Percentiles rank a stretch among this genome's conserved stretches.
Conservation (phyloP, 1,284 basidiomycete species). For the Filobasidium uniguttulatum region DNA sequence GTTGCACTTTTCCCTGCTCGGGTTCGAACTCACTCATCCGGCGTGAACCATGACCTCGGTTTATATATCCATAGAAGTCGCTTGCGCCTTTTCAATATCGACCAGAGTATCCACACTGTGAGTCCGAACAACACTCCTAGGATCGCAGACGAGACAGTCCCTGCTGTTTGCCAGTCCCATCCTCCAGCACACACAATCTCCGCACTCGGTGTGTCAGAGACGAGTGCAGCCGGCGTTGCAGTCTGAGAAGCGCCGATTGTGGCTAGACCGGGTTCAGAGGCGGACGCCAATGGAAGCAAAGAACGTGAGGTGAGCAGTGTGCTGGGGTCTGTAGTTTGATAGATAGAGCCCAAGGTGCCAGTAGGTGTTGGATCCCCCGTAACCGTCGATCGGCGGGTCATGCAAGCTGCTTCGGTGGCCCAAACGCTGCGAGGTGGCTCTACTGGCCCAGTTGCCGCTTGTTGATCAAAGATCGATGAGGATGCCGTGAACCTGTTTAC, state of each 20-base stretch:
- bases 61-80: slow-evolving; percentile 17
- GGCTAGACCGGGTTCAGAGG: background rate
- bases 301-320: background rate
- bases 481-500: slow-evolving; percentile 18
- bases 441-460: slow-evolving; percentile 22
- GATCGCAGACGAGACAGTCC: slow-evolving; percentile 16
- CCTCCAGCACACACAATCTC: slow-evolving; percentile 23
- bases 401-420: slow-evolving; percentile 9
- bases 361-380: too few relatives aligned
- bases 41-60: slow-evolving; percentile 22
- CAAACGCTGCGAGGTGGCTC: slow-evolving; percentile 21
- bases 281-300: background rate
- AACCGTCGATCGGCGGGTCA: background rate
- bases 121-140: slow-evolving; percentile 19
- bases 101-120: slow-evolving; percentile 24
- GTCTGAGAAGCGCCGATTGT: background rate
- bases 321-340: background rate
- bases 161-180: slow-evolving; percentile 28
- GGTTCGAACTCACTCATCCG: slow-evolving; percentile 18
- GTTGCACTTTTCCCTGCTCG: background rate
- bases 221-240: background rate
- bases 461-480: slow-evolving; percentile 20
- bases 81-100: slow-evolving; percentile 15
- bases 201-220: slow-evolving; percentile 1
- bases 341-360: background rate